Percentiles rank a stretch among this genome's conserved stretches.
phyloP scores from a whole-genome alignment of 306 rosid species.

The Vachellia pachyceras region DNA sequence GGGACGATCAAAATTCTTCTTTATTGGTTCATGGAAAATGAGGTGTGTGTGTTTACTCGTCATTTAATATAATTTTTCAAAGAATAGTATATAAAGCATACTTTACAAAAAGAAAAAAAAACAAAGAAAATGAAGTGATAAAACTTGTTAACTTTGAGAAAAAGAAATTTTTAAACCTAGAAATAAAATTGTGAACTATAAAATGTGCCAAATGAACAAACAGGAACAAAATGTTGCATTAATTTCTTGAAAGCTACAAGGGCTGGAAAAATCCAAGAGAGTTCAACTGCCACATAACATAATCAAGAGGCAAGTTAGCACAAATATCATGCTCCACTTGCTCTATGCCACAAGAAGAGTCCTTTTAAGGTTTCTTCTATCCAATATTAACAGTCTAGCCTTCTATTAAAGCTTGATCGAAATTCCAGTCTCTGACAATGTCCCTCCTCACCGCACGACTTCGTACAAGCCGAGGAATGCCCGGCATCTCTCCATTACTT shows the following conservation, averaged over 20 bases:
- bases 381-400: constrained; percentile 47
- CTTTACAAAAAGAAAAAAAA: background rate
- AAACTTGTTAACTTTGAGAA: background rate
- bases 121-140: background rate
- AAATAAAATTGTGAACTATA: constrained; percentile 7
- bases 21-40: too few species aligned
- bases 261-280: constrained; percentile 35
- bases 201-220: constrained; percentile 19
- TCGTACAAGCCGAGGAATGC: constrained; percentile 73
- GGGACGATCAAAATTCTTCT: too few species aligned
- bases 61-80: too few species aligned
- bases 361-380: constrained; percentile 34
- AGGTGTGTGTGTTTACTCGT: too few species aligned
- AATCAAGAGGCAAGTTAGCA: constrained; percentile 42
- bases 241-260: constrained; percentile 44
- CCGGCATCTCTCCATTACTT: constrained; percentile 39
- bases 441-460: constrained; percentile 87
- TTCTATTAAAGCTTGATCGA: constrained; percentile 64
- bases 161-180: background rate
- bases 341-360: constrained; percentile 44
- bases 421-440: constrained; percentile 84
- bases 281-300: constrained; percentile 56
- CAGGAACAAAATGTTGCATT: constrained; percentile 28
- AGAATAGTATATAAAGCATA: too few species aligned
- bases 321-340: constrained; percentile 30